Conservation (phyloP, 371 early-diverging fungal species). For the Mucor circinelloides region DNA sequence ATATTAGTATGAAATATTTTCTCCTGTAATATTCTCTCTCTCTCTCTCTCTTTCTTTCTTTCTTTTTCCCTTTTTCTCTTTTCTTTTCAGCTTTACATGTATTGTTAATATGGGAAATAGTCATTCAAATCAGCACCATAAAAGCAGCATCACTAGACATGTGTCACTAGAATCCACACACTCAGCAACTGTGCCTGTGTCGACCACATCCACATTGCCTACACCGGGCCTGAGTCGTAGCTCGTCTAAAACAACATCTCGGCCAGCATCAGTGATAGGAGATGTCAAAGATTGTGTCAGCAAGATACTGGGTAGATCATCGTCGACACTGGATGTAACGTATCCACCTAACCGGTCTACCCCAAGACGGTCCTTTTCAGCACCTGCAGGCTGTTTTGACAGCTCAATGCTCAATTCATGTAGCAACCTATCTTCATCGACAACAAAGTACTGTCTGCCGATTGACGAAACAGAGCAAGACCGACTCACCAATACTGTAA, state of each 20-base stretch:
- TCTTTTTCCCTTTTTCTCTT: not conserved
- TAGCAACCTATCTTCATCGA: constrained; percentile 2
- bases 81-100: not conserved
- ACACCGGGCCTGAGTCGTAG: not conserved
- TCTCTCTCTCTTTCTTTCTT: not conserved
- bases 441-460: constrained; percentile 27
- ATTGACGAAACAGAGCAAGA: constrained; percentile 42
- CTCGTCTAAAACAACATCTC: not conserved
- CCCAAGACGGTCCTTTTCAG: constrained; percentile 6
- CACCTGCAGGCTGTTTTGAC: constrained; percentile 1
- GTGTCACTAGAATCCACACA: not conserved
- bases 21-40: not conserved
- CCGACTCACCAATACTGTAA: constrained; percentile 36
- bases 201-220: not conserved
- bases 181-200: not conserved
- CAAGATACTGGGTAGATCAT: constrained; percentile 3
- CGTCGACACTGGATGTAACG: not conserved
- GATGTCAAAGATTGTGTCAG: not conserved
- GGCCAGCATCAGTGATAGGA: constrained; percentile 8
- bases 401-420: not conserved
- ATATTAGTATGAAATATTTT: not conserved
- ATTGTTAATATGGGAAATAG: constrained; percentile 4
- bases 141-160: not conserved
- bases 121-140: not conserved
- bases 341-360: not conserved